Conservation (phyloP, 352 stramenopile genomes). For the Phytophthora quininea region DNA sequence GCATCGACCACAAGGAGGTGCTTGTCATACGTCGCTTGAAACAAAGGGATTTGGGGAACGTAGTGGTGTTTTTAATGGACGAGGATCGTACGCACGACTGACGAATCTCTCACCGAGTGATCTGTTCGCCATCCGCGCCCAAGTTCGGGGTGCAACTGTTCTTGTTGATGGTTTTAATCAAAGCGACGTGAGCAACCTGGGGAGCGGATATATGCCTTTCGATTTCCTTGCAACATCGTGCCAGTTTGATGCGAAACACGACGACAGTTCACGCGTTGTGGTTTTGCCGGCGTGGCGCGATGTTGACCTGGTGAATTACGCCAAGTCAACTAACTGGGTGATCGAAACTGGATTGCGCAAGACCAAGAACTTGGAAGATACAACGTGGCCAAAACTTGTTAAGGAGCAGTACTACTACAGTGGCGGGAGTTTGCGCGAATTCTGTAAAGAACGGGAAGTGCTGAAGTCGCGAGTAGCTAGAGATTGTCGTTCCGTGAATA, state of each 20-base stretch:
- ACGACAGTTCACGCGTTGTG: conserved; percentile 23
- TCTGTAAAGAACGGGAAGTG: conserved; percentile 1
- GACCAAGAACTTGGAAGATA: not conserved
- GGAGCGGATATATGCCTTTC: conserved; percentile 3
- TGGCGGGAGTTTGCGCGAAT: conserved; percentile 32
- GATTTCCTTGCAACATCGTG: conserved; percentile 26
- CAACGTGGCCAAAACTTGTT: conserved; percentile 21
- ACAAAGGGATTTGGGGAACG: conserved; percentile 2
- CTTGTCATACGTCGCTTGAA: conserved; percentile 32
- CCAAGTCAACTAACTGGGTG: conserved; percentile 25
- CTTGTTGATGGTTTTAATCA: conserved; percentile 24
- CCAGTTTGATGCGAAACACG: conserved; percentile 26
- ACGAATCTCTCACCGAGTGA: conserved; percentile 3
- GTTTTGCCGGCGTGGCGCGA: conserved; percentile 29
- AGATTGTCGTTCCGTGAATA: conserved; percentile 3
- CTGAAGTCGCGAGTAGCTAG: not conserved
- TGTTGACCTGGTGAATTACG: conserved; percentile 26
- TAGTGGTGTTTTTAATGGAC: conserved; percentile 19
- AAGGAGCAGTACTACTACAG: conserved; percentile 30
- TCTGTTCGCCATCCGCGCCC: not conserved
- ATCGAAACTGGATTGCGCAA: conserved; percentile 19
- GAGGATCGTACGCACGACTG: conserved; percentile 9
- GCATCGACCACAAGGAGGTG: conserved; percentile 18
- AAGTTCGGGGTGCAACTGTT: conserved; percentile 8
- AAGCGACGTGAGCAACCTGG: not conserved